Evolutionary conservation across 768 basidiomycete genomes (phyloP).

Genomic region (Multifurca ochricompacta): DNA sequence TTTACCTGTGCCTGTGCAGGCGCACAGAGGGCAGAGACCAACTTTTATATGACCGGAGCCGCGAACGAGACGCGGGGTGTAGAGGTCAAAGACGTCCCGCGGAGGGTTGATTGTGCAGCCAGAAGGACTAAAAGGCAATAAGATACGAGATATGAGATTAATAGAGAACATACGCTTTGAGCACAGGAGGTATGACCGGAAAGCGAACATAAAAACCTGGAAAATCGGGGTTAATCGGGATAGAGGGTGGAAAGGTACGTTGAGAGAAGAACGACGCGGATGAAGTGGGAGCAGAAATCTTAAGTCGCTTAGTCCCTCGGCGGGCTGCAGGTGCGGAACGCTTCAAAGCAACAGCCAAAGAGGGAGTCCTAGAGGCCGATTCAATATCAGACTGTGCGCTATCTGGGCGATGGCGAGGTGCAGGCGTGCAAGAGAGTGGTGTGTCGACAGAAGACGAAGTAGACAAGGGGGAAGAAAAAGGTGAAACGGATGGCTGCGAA

Average conservation of each 20-base stretch:
- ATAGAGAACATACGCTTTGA: background rate
- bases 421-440: constrained; percentile 10
- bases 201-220: constrained; percentile 65
- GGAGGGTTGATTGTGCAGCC: constrained; percentile 53
- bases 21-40: constrained; percentile 72
- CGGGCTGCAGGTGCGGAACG: background rate
- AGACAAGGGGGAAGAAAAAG: constrained; percentile 17
- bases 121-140: constrained; percentile 17
- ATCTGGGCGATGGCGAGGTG: background rate
- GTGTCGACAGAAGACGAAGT: constrained; percentile 12
- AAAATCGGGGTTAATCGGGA: constrained; percentile 44
- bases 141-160: background rate
- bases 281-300: background rate
- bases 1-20: constrained; percentile 59
- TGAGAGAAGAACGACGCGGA: constrained; percentile 22
- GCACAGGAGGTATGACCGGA: constrained; percentile 40
- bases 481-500: constrained; percentile 9
- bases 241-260: constrained; percentile 44
- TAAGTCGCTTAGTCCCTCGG: background rate
- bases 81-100: constrained; percentile 55
- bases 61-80: constrained; percentile 70
- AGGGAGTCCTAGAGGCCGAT: background rate
- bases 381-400: background rate
- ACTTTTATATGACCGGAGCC: constrained; percentile 62
- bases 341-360: background rate